A percentile compares a stretch with the other conserved stretches of the same genome.
Evolutionary conservation across 208 protist genomes (phyloP).

Genomic region (Vickermania ingenoplastis): DNA sequence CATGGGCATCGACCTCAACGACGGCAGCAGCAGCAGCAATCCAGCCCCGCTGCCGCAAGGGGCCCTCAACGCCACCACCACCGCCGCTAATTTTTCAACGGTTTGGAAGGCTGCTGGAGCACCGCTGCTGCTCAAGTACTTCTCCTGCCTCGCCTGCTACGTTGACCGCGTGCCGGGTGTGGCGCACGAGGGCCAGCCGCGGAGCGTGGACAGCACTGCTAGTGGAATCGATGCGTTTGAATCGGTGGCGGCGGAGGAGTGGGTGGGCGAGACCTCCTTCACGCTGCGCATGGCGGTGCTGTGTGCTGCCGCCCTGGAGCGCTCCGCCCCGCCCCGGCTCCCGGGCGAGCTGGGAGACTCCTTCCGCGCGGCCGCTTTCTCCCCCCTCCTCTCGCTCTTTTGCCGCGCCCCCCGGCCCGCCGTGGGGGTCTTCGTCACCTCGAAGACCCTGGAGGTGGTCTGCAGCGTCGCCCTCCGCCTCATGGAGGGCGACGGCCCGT

Average conservation of each 20-base stretch:
- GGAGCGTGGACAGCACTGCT: too few species aligned
- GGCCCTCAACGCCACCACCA: background rate
- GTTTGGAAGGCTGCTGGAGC: background rate
- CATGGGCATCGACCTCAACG: too few species aligned
- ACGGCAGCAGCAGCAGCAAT: too few species aligned
- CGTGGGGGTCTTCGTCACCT: slow-evolving; percentile 12
- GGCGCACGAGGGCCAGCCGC: too few species aligned
- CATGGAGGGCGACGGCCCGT: background rate
- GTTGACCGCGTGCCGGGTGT: too few species aligned
- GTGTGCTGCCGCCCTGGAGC: background rate
- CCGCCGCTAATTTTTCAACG: background rate
- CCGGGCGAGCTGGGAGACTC: background rate
- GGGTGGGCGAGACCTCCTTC: background rate
- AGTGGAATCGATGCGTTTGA: too few species aligned
- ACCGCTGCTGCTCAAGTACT: background rate
- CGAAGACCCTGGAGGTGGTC: slow-evolving; percentile 11
- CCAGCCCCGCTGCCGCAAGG: too few species aligned
- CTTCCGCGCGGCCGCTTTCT: slow-evolving; percentile 13
- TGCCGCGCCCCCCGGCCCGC: slow-evolving; percentile 8
- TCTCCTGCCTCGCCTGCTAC: slow-evolving; percentile 3
- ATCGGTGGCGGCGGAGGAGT: background rate
- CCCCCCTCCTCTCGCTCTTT: slow-evolving; percentile 10
- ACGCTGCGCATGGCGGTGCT: background rate
- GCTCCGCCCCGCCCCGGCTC: background rate
- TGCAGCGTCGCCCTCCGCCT: slow-evolving; percentile 2